These are phyloP conservation scores for Coniochaeta prunicola DNA, from an alignment of 2,329 filamentous ascomycete genomes.

Conservation along the genomic window DNA sequence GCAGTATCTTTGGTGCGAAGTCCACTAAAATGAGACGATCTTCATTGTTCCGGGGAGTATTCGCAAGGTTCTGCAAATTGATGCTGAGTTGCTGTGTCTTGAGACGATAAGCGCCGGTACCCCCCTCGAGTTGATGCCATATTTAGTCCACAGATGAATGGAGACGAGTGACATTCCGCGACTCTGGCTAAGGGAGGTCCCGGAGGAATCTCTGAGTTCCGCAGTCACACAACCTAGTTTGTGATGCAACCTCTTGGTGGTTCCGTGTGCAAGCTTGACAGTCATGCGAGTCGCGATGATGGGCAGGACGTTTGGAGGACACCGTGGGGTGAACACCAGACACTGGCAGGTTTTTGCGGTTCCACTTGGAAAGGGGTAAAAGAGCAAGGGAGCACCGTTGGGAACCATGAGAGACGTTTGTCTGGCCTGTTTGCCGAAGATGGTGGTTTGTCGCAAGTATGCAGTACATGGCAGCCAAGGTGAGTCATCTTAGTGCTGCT, in stretches of 20 bases:
- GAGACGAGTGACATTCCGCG: neutral
- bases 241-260: neutral
- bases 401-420: neutral
- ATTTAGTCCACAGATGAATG: neutral
- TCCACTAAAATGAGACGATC: neutral
- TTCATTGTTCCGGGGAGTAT: neutral
- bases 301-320: neutral
- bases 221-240: neutral
- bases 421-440: neutral
- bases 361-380: neutral
- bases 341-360: neutral
- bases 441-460: neutral
- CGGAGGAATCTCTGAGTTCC: neutral
- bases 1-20: slow-evolving; percentile 1
- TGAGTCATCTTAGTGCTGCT: neutral
- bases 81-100: neutral
- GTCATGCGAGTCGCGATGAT: neutral
- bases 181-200: neutral
- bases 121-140: neutral
- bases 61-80: neutral
- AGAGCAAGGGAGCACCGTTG: neutral
- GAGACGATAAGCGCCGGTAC: neutral
- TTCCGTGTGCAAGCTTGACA: neutral
- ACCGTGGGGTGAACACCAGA: neutral
- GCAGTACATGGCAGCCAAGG: neutral